Conservation (phyloP, 805 yeast species). For the Kazachstania taianensis region DNA sequence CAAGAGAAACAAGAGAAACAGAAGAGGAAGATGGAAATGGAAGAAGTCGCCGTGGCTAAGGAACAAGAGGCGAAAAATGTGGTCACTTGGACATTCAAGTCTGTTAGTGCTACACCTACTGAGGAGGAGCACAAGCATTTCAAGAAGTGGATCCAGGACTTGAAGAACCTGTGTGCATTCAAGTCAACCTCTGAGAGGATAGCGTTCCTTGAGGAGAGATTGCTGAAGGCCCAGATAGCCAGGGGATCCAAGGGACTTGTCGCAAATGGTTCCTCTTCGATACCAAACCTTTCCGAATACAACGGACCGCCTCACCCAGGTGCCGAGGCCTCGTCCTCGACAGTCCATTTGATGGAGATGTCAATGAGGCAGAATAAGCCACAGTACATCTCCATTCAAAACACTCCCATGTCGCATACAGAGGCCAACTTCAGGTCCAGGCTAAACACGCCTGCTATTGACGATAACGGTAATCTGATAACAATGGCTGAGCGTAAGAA, state of each 20-base stretch:
- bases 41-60: constrained; percentile 1
- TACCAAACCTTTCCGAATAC: constrained; percentile 2
- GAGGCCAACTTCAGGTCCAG: constrained; percentile 12
- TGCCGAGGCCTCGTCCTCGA: constrained; percentile 1
- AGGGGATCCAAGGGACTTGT: constrained; percentile 3
- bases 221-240: constrained; percentile 16
- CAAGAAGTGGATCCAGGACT: constrained; percentile 44
- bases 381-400: constrained; percentile 21
- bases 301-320: neutral
- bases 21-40: constrained; percentile 4
- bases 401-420: constrained; percentile 6
- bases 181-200: constrained; percentile 42
- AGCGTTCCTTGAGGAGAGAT: constrained; percentile 33
- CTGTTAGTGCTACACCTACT: constrained; percentile 28
- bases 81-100: constrained; percentile 24
- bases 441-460: constrained; percentile 30
- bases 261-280: constrained; percentile 1
- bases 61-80: constrained; percentile 6
- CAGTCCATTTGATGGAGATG: constrained; percentile 2
- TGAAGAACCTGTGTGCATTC: constrained; percentile 41
- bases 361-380: constrained; percentile 12
- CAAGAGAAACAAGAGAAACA: constrained; percentile 6
- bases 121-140: constrained; percentile 36
- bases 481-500: constrained; percentile 22
- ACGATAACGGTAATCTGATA: constrained; percentile 30